Conservation (phyloP, 1,139 yeast species). For the Pichia terricola region DNA sequence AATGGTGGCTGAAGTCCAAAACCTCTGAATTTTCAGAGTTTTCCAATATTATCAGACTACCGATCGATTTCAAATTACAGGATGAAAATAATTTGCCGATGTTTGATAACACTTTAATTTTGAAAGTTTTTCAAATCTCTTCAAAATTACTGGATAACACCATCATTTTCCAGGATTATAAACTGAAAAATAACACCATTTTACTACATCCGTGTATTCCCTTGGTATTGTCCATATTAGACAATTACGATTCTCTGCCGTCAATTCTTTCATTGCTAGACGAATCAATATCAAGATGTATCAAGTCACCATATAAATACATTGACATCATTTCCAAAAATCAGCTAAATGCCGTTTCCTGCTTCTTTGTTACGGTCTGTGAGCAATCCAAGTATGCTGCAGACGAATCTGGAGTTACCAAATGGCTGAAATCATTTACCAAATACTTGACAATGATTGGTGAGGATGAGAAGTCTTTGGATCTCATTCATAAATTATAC, state of each 20-base stretch:
- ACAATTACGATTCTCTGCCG: too few relatives aligned
- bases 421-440: conserved; percentile 46
- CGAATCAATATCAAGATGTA: conserved; percentile 60
- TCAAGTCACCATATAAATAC: conserved; percentile 74
- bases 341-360: conserved; percentile 31
- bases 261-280: conserved; percentile 51
- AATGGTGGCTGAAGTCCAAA: conserved; percentile 23
- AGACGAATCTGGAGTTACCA: conserved; percentile 13
- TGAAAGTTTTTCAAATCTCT: conserved; percentile 19
- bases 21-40: conserved; percentile 20
- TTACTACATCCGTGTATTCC: conserved; percentile 1
- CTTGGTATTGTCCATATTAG: too few relatives aligned
- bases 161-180: conserved; percentile 16
- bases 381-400: conserved; percentile 68
- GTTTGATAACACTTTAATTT: conserved; percentile 10
- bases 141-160: conserved; percentile 17
- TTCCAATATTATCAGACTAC: conserved; percentile 21
- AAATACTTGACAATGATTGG: conserved; percentile 43
- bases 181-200: conserved; percentile 5
- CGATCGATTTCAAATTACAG: conserved; percentile 15
- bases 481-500: conserved; percentile 17
- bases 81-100: conserved; percentile 7
- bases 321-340: conserved; percentile 41
- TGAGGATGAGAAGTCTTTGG: conserved; percentile 36
- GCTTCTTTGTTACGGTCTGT: conserved; percentile 53